phyloP scores from a whole-genome alignment of 768 basidiomycete species.

The Auriculariales sp. region DNA sequence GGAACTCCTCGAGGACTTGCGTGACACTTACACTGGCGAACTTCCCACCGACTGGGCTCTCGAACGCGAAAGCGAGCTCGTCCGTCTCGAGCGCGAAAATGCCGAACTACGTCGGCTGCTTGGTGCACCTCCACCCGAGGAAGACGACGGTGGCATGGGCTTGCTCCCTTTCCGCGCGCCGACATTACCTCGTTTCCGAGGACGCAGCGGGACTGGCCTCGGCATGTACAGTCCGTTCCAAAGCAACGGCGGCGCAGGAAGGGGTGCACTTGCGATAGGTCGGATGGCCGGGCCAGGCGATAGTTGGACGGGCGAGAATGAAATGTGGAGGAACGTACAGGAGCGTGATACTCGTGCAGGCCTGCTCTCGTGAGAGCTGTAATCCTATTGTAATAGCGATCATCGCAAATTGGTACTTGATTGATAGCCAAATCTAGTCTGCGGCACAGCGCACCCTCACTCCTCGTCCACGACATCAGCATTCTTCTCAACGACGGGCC shows the following conservation, averaged over 20 bases:
- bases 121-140: constrained; percentile 14
- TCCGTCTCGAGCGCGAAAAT: constrained; percentile 80
- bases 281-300: not conserved
- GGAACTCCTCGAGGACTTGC: not conserved
- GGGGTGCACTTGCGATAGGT: not conserved
- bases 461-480: no score
- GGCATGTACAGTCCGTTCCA: not conserved
- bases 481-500: no score
- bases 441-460: no score
- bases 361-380: not conserved
- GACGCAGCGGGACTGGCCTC: not conserved
- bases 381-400: no score
- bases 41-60: constrained; percentile 49
- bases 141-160: not conserved
- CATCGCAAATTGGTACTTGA: no score
- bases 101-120: constrained; percentile 60
- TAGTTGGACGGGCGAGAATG: not conserved
- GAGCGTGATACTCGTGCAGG: not conserved
- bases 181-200: not conserved
- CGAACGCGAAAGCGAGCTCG: constrained; percentile 83
- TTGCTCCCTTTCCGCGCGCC: not conserved
- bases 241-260: not conserved
- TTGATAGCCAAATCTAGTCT: no score
- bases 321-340: not conserved
- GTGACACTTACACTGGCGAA: not conserved